These are phyloP conservation scores for Mycena citricolor DNA, from an alignment of 1,284 basidiomycete genomes.

Conservation along the genomic window DNA sequence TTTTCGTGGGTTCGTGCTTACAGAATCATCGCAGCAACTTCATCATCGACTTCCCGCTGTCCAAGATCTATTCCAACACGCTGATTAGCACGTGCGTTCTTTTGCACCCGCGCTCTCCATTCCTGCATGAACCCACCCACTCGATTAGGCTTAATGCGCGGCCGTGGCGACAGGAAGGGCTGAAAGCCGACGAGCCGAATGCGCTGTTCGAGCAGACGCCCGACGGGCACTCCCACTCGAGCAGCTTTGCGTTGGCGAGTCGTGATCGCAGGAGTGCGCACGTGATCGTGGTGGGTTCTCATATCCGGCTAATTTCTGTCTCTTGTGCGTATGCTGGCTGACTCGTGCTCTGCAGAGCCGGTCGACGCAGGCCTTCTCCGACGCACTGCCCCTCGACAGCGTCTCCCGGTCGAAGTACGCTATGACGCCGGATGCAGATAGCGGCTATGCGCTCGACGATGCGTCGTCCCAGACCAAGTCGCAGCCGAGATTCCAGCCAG, in stretches of 20 bases:
- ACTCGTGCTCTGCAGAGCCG: not conserved
- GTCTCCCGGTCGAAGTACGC: not conserved
- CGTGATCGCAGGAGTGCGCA: not conserved
- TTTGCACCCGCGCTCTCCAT: not conserved
- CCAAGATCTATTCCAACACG: constrained; percentile 13
- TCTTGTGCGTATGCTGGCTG: not conserved
- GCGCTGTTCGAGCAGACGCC: constrained; percentile 8
- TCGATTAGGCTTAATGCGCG: constrained; percentile 12
- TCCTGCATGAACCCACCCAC: not conserved
- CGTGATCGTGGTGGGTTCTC: not conserved
- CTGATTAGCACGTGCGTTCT: constrained; percentile 10
- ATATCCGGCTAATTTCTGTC: not conserved
- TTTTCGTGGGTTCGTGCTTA: not conserved
- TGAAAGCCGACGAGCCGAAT: not conserved
- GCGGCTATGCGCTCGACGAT: too few relatives aligned
- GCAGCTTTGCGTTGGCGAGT: not conserved
- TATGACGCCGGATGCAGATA: too few relatives aligned
- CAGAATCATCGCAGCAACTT: constrained; percentile 4
- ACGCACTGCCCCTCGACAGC: not conserved
- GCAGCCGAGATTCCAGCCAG: too few relatives aligned
- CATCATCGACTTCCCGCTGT: constrained; percentile 13
- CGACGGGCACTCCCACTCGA: not conserved
- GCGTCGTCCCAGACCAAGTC: too few relatives aligned
- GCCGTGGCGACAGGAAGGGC: constrained; percentile 8
- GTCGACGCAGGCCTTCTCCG: not conserved